Evolutionary conservation across 345 rosid genomes (phyloP), one percentile per base, ranked within the genome.

Genomic region (Fremontodendron californicum): DNA sequence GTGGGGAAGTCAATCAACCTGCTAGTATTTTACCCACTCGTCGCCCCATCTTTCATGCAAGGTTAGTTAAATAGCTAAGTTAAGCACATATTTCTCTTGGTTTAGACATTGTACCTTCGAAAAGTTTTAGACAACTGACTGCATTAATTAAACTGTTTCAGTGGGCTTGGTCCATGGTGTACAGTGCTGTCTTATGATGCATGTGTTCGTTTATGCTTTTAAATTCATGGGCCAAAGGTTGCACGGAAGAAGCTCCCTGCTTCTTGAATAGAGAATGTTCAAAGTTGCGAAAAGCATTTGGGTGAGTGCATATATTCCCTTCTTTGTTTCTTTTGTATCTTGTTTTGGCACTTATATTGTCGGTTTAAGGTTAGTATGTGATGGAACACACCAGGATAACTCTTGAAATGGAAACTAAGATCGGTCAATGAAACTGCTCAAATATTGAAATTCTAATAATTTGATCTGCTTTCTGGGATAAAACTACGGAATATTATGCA

Each of bases 91-190:
- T 74, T 78, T 49, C 46, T 63, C 40, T n/a, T 46, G 77, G 39
- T 61, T 75, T 42, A 0, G 42, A n/a, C 51, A 37, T 29, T 65
- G 35, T 27, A 29, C 39, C 54, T 58, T 74, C 51, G 16, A 25
- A 40, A 37, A 60, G 40, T 60, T 29, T 16, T 29, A 19, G 60
- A 19, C 55, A 60, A 43, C 40, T 42, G 54, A 57, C 42, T 23
- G 57, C 42, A 40, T 65, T 46, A n/a, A 33, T 37, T n/a, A 5
- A 75, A 75, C 33, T 73, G 49, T 67, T 78, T 76, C 92, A 96
- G 99, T 82, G 97, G 92, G 62, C 85, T 89, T 81, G 98, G 99
- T 76, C 97, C 98, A 49, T 96, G 99, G 99, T 90, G 86, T 82
- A 91, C 93, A 19, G 92, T 96, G 77, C 87, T 96, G 76, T 87